These are phyloP conservation scores for Stentor roeselii DNA, from an alignment of 73 alveolate genomes.

Conservation along the genomic window DNA sequence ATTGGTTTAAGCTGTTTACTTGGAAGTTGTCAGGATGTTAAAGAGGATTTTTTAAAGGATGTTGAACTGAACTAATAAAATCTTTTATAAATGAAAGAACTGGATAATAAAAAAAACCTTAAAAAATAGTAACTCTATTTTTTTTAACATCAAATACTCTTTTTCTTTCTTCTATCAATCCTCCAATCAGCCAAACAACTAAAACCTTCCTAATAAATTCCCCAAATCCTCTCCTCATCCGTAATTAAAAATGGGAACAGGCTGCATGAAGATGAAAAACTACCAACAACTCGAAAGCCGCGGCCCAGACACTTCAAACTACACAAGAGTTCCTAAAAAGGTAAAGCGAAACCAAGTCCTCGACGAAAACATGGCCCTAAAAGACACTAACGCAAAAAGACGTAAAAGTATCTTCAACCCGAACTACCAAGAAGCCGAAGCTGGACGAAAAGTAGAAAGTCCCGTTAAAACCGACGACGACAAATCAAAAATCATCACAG, in stretches of 20 bases:
- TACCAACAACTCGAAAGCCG: neutral
- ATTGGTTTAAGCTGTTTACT: too few relatives aligned
- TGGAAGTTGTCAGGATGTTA: too few relatives aligned
- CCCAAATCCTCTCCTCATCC: too few relatives aligned
- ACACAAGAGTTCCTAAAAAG: neutral
- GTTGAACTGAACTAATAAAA: too few relatives aligned
- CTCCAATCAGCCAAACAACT: too few relatives aligned
- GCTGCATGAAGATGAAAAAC: neutral
- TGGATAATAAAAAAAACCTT: too few relatives aligned
- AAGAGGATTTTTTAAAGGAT: too few relatives aligned
- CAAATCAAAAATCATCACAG: neutral
- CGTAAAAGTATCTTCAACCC: neutral
- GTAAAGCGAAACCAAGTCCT: neutral
- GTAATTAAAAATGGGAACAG: conserved; percentile 20
- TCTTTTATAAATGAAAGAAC: too few relatives aligned
- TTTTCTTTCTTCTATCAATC: too few relatives aligned
- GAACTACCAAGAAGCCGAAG: conserved; percentile 11
- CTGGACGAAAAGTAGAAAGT: neutral
- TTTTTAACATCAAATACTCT: too few relatives aligned
- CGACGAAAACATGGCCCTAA: neutral
- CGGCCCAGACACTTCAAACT: neutral
- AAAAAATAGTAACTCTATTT: too few relatives aligned
- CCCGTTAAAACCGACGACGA: conserved; percentile 18
- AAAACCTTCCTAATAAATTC: too few relatives aligned
- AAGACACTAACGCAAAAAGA: neutral